Percentiles rank a stretch among this genome's conserved stretches.
phyloP scores from a whole-genome alignment of 257 asterid species.

The Salvia splendens region DNA sequence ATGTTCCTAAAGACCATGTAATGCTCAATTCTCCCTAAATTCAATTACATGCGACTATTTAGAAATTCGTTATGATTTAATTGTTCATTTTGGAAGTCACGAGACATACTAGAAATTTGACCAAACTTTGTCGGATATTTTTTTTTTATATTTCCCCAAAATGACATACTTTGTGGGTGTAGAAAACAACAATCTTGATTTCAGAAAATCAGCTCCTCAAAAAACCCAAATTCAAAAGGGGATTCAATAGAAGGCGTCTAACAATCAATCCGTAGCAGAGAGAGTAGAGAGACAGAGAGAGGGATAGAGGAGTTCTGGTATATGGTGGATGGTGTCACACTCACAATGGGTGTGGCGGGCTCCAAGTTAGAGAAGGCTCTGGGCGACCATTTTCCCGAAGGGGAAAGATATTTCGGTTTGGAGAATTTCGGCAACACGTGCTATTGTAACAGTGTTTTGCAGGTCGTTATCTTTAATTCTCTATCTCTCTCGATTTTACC shows the following conservation, averaged over 20 bases:
- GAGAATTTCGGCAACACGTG: slow-evolving; percentile 80
- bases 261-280: background rate
- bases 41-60: too few relatives aligned
- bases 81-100: too few relatives aligned
- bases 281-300: too few relatives aligned
- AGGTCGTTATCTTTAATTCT: slow-evolving; percentile 33
- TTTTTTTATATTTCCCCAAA: too few relatives aligned
- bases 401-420: slow-evolving; percentile 71
- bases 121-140: too few relatives aligned
- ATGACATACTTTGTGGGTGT: slow-evolving; percentile 13
- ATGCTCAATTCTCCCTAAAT: too few relatives aligned
- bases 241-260: background rate
- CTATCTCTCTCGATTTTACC: background rate
- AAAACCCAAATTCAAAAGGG: slow-evolving; percentile 11
- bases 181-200: slow-evolving; percentile 18
- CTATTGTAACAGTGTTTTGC: slow-evolving; percentile 71
- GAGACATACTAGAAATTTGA: too few relatives aligned
- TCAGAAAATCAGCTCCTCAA: slow-evolving; percentile 22
- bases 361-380: slow-evolving; percentile 72
- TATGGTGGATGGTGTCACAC: slow-evolving; percentile 50
- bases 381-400: slow-evolving; percentile 78
- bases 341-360: slow-evolving; percentile 67
- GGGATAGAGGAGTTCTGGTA: too few relatives aligned
- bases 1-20: too few relatives aligned
- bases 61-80: too few relatives aligned